A percentile compares a stretch with the other conserved stretches of the same genome.
Evolutionary conservation across 208 protist species (phyloP).

Genomic region (Acanthamoeba healyi): DNA sequence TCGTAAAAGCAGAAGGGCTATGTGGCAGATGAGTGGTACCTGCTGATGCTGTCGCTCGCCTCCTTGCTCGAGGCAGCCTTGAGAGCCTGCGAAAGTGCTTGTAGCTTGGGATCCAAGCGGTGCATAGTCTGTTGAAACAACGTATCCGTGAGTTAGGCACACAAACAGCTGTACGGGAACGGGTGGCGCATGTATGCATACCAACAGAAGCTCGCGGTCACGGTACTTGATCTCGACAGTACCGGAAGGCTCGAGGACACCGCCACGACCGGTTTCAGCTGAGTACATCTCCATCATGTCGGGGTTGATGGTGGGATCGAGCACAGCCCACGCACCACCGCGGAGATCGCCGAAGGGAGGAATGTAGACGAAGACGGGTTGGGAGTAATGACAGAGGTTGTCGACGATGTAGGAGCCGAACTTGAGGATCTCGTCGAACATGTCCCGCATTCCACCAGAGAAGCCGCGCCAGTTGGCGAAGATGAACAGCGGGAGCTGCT

Average conservation of each 20-base stretch:
- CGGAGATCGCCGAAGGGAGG: slow-evolving; percentile 97
- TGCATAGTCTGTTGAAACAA: slow-evolving; percentile 55
- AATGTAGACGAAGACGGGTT: slow-evolving; percentile 98
- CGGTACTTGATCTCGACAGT: slow-evolving; percentile 97
- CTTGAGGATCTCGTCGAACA: slow-evolving; percentile 99
- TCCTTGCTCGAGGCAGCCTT: neutral
- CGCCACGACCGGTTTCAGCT: slow-evolving; percentile 93
- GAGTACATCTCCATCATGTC: slow-evolving; percentile 99
- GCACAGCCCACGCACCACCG: slow-evolving; percentile 98
- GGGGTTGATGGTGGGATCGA: slow-evolving; percentile 98
- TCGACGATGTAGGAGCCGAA: slow-evolving; percentile 99
- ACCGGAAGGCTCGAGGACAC: slow-evolving; percentile 97
- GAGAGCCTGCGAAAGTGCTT: neutral
- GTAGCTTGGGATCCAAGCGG: neutral
- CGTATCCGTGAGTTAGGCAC: no score
- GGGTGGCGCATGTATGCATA: neutral
- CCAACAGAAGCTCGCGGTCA: slow-evolving; percentile 3
- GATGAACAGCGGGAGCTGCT: slow-evolving; percentile 98
- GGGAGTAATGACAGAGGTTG: slow-evolving; percentile 95
- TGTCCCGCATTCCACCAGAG: slow-evolving; percentile 98
- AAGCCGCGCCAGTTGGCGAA: slow-evolving; percentile 99
- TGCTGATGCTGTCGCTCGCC: neutral
- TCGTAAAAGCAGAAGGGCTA: neutral
- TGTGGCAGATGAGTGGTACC: neutral
- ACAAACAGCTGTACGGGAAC: neutral